Evolutionary conservation across 495 filamentous ascomycete genomes (phyloP), one percentile per base, ranked within the genome.

Genomic region (Aspergillus diversus): DNA sequence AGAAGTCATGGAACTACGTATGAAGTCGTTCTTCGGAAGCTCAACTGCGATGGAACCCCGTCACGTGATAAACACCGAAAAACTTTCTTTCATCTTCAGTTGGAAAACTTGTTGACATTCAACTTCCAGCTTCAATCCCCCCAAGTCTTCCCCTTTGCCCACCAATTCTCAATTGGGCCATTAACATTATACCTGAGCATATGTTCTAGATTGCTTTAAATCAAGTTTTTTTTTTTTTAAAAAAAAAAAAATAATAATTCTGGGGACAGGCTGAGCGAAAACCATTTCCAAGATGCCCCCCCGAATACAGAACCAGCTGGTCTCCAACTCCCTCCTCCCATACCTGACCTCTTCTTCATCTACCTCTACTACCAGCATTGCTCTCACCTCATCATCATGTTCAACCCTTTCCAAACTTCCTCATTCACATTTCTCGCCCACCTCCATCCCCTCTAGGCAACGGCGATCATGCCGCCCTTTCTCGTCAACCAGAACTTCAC

Each of bases 401-500:
- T 11, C 69, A 9, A 63, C 61, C 37, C 53, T 65, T 37, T 60
- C 52, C 17, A 37, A 66, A 17, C 53, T 42, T 43, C 31, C 59
- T 39, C 61, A 56, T 15, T 60, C 55, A 7, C 37, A 56, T 27
- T 27, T 55, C 53, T 58, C 49, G 11, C 62, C 69, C 58, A 69
- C 68, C 21, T 69, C 61, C 13, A 39, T 69, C 32, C 32, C 56
- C 47, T 61, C 27, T 43, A 53, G 17, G 11, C 37, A 39, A 8
- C 62, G 49, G 57, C 61, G 17, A 5, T 61, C 59, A 47, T 69
- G 67, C 15, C 76, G 83, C 17, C 71, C 76, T 31, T 85, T 88
- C 61, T 86, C 84, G 4, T 74, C 75, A 16, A 80, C 83, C 27
- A 66, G 73, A 33, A 61, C 73, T 47, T 43, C 70, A 43, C 72